Evolutionary conservation across 148 eudicot genomes (phyloP).

Genomic region (Vaccinium macrocarpon): DNA sequence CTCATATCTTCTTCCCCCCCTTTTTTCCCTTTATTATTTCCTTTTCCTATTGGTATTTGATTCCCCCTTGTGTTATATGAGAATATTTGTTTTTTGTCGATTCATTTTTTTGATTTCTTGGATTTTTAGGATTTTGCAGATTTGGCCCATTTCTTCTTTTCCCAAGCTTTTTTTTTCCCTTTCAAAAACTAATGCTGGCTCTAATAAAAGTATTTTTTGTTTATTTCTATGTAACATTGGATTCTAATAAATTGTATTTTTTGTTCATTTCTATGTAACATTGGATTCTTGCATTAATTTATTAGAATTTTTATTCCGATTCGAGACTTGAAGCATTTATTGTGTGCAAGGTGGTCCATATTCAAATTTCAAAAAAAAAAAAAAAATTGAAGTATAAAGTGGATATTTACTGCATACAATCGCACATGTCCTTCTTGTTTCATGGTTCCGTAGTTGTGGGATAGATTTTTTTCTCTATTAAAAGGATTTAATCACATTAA

Average conservation of each 20-base stretch:
- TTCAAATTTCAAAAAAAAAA: slow-evolving; percentile 7
- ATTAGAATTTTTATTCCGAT: not conserved
- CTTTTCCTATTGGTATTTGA: not conserved
- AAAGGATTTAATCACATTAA: not conserved
- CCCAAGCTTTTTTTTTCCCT: not conserved
- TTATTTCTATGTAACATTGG: not conserved
- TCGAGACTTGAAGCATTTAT: slow-evolving; percentile 5
- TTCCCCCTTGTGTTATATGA: not conserved
- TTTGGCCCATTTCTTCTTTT: not conserved
- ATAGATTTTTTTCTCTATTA: not conserved
- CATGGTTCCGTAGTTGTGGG: not conserved
- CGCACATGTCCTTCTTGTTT: not conserved
- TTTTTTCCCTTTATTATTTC: not conserved
- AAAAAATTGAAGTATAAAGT: not conserved
- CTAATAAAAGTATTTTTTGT: not conserved
- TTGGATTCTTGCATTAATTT: slow-evolving; percentile 10
- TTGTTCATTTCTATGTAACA: not conserved
- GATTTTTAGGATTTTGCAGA: not conserved
- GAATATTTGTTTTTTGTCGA: not conserved
- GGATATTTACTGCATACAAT: not conserved
- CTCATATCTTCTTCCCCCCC: not conserved
- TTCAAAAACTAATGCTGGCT: not conserved
- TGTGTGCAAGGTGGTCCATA: not conserved
- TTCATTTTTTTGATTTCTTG: not conserved
- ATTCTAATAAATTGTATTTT: not conserved